phyloP scores from a whole-genome alignment of 2,329 filamentous ascomycete species.

The Graphilbum fragrans region DNA sequence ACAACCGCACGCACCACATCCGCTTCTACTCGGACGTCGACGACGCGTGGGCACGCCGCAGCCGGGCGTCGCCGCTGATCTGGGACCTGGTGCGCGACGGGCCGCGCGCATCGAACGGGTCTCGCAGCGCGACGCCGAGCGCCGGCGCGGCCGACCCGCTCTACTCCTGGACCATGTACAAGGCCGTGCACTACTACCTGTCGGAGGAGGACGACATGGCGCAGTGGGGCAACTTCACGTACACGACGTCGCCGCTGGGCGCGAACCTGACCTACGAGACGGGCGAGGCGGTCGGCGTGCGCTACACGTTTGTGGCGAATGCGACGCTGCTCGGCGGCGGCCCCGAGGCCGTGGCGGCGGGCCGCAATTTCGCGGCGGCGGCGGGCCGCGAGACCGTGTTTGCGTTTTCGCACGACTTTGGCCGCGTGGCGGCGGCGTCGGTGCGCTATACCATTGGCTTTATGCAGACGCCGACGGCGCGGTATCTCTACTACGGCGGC shows the following conservation, averaged over 20 bases:
- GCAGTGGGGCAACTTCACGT: constrained; percentile 27
- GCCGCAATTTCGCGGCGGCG: constrained; percentile 53
- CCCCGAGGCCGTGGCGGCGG: constrained; percentile 41
- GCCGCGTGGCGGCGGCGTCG: constrained; percentile 28
- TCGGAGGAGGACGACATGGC: constrained; percentile 30
- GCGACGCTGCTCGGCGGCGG: constrained; percentile 51
- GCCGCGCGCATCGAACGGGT: constrained; percentile 29
- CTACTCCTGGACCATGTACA: constrained; percentile 9
- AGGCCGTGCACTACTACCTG: constrained; percentile 6
- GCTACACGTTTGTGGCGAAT: constrained; percentile 55
- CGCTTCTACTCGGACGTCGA: constrained; percentile 57
- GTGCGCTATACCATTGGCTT: constrained; percentile 65
- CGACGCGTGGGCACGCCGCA: constrained; percentile 72
- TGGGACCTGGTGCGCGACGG: constrained; percentile 63
- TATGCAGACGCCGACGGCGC: constrained; percentile 64
- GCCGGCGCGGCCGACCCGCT: background rate
- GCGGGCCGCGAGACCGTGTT: constrained; percentile 73
- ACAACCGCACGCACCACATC: constrained; percentile 49
- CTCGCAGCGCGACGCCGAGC: constrained; percentile 34
- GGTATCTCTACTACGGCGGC: constrained; percentile 65
- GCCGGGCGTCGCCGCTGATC: constrained; percentile 52
- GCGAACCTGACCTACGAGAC: constrained; percentile 31
- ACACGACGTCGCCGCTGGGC: constrained; percentile 8
- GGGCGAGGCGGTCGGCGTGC: constrained; percentile 49
- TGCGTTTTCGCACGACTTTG: constrained; percentile 57